phyloP scores from a whole-genome alignment of 352 stramenopile species.

The Globisporangium lucens region DNA sequence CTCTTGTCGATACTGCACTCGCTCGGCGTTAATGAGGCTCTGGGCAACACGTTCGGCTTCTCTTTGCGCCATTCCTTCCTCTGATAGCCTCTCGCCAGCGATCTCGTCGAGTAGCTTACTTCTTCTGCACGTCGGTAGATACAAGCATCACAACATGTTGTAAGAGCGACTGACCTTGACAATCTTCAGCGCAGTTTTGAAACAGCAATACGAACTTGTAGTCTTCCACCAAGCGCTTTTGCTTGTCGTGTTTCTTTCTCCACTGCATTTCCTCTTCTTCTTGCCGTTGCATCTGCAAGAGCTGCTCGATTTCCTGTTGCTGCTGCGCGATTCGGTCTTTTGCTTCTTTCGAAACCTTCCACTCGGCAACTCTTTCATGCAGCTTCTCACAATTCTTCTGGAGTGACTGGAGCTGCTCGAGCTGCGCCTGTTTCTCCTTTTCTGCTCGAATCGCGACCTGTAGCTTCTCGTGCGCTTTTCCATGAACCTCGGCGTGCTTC shows the following conservation, averaged over 20 bases:
- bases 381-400: constrained; percentile 37
- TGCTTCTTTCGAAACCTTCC: constrained; percentile 47
- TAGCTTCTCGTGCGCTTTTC: constrained; percentile 30
- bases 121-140: constrained; percentile 19
- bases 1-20: constrained; percentile 54
- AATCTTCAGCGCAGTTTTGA: background rate
- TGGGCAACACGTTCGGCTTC: constrained; percentile 34
- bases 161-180: background rate
- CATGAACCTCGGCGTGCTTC: constrained; percentile 28
- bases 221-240: constrained; percentile 52
- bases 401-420: constrained; percentile 34
- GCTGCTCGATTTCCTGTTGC: constrained; percentile 47
- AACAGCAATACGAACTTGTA: constrained; percentile 35
- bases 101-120: constrained; percentile 41
- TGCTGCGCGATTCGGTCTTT: constrained; percentile 56
- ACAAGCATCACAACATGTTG: background rate
- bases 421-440: constrained; percentile 24
- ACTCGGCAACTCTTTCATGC: constrained; percentile 46
- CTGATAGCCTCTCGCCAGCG: constrained; percentile 31
- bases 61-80: constrained; percentile 32
- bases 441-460: constrained; percentile 21
- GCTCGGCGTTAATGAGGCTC: constrained; percentile 54
- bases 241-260: constrained; percentile 43
- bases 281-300: constrained; percentile 34
- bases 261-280: constrained; percentile 38